Evolutionary conservation across 306 rosid genomes (phyloP).

Genomic region (Vicia sativa): DNA sequence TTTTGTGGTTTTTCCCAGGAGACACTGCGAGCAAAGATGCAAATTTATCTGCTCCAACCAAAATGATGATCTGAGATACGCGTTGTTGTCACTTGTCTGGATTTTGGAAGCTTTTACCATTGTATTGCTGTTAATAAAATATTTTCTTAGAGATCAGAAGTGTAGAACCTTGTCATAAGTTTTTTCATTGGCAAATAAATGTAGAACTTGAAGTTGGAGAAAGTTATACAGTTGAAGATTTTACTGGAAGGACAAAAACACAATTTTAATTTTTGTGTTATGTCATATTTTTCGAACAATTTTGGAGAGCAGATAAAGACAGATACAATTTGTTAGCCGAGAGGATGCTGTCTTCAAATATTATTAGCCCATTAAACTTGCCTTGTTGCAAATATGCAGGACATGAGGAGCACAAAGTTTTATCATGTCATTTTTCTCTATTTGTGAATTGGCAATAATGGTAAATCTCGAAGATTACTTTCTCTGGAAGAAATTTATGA

Average conservation of each 20-base stretch:
- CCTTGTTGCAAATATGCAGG: too few species aligned
- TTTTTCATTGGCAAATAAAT: constrained; percentile 22
- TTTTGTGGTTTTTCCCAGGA: constrained; percentile 45
- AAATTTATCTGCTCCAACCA: constrained; percentile 40
- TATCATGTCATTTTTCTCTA: too few species aligned
- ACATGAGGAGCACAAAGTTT: too few species aligned
- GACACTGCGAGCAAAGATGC: constrained; percentile 49
- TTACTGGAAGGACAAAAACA: neutral
- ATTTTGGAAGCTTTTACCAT: constrained; percentile 21
- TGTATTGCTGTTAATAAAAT: constrained; percentile 27
- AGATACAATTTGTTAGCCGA: neutral
- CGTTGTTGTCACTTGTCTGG: constrained; percentile 25
- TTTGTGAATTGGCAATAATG: too few species aligned
- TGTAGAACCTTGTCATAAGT: constrained; percentile 3
- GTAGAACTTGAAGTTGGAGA: constrained; percentile 23
- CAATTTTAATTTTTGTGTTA: neutral
- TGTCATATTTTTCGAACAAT: neutral
- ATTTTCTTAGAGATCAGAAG: constrained; percentile 32
- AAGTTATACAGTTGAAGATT: constrained; percentile 6
- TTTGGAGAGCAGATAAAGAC: constrained; percentile 11
- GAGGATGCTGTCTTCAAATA: neutral
- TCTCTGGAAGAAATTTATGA: too few species aligned
- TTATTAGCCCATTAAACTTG: neutral
- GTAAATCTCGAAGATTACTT: too few species aligned
- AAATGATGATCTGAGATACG: constrained; percentile 49